These are phyloP conservation scores for Kodamaea leandrae DNA, from an alignment of 805 yeast genomes.

Conservation along the genomic window DNA sequence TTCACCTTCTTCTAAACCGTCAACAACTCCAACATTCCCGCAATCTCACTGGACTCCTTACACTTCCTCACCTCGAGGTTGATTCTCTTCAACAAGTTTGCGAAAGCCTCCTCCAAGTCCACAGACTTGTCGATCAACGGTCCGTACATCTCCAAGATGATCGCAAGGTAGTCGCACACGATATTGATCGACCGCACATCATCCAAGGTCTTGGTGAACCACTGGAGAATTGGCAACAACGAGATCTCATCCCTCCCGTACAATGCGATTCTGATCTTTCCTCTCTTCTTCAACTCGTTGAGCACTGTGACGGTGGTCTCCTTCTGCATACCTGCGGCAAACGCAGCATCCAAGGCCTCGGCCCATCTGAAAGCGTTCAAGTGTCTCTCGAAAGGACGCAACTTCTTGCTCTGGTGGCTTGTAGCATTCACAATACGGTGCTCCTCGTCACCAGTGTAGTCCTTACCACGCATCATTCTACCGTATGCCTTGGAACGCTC, in stretches of 20 bases:
- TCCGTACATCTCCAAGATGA: slow-evolving; percentile 72
- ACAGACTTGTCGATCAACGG: slow-evolving; percentile 70
- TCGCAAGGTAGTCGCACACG: slow-evolving; percentile 66
- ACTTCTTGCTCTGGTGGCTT: slow-evolving; percentile 52
- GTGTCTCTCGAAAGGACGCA: slow-evolving; percentile 78
- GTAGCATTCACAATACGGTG: slow-evolving; percentile 64
- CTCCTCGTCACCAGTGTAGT: slow-evolving; percentile 87
- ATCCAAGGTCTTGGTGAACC: slow-evolving; percentile 75
- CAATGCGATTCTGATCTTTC: slow-evolving; percentile 81
- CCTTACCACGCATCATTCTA: slow-evolving; percentile 86
- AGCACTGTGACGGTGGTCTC: slow-evolving; percentile 81
- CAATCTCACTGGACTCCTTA: slow-evolving; percentile 81
- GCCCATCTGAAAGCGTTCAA: slow-evolving; percentile 87
- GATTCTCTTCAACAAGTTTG: slow-evolving; percentile 58
- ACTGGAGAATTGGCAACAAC: slow-evolving; percentile 79
- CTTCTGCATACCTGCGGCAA: slow-evolving; percentile 71
- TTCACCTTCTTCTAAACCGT: no score
- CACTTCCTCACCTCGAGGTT: slow-evolving; percentile 72
- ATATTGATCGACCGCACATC: slow-evolving; percentile 70
- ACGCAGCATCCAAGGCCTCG: slow-evolving; percentile 88
- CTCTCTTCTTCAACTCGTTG: slow-evolving; percentile 82
- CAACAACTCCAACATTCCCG: slow-evolving; percentile 89
- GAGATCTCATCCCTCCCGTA: slow-evolving; percentile 81
- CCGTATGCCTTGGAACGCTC: slow-evolving; percentile 63
- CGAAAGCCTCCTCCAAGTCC: slow-evolving; percentile 69